Evolutionary conservation across 192 early-diverging fungal genomes (phyloP), one percentile per base, ranked within the genome.

Genomic region (Entomortierella beljakovae): DNA sequence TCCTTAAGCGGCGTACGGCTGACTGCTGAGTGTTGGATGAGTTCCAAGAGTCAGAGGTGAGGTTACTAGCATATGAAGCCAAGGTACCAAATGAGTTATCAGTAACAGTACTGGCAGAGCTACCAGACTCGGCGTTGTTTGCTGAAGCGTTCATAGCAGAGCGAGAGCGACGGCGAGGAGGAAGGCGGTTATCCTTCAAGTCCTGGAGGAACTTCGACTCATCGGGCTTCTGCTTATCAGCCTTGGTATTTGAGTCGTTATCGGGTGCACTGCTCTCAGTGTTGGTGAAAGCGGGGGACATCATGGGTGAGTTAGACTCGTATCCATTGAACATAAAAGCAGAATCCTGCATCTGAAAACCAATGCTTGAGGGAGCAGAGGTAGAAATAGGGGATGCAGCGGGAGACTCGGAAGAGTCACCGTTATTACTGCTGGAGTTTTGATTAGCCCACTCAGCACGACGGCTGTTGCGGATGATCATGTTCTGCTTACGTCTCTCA

Each of bases 401-500:
- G 1, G 63, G 31, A 0, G 63, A 76, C 6, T 20, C 34, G 0
- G 64, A 50, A 6, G 46, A 32, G n/a, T 43, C 58, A 29, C 37
- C 71, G 20, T 23, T 38, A 46, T 46, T 59, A 22, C 62, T 56
- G 55, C 40, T 54, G 51, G 25, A 34, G 8, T 57, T 37, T 20
- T 70, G 68, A 13, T 46, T 61, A 5, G 57, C 68, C 74, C 74
- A 79, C 13, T 68, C 74, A 15, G 61, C 49, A 10, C 67, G 67
- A 42, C 74, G 74, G 25, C 61, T 69, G 15, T 79, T 68, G 23
- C 74, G 74, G 25, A 79, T 62, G 38, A 79, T 56, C 32, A 79
- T 68, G 48, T 69, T 68, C 16, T 81, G 76, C 46, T 84, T 68
- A n/a, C 85, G 80, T 43, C 80, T 61, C 26, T 80, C 65, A 23